phyloP scores from a whole-genome alignment of 164 flowering plant species.

The Magnolia officinalis region DNA sequence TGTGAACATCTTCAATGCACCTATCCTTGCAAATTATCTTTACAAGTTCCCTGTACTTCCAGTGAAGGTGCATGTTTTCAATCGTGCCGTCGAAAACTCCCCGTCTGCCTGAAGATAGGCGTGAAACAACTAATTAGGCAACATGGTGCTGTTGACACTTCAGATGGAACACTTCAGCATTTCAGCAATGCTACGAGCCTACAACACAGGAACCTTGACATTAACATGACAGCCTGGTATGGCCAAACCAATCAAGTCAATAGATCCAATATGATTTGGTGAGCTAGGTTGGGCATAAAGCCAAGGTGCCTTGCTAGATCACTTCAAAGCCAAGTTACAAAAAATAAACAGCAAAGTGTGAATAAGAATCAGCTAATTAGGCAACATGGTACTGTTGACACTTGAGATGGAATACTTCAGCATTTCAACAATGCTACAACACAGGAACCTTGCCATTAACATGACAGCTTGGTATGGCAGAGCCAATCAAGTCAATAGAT shows the following conservation, averaged over 20 bases:
- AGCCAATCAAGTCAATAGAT: too few relatives aligned
- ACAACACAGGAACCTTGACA: not conserved
- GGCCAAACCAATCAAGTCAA: too few relatives aligned
- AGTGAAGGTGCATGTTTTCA: slow-evolving; percentile 97
- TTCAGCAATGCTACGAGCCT: not conserved
- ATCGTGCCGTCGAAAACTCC: slow-evolving; percentile 90
- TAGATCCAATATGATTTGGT: too few relatives aligned
- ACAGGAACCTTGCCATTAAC: not conserved
- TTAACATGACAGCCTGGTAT: too few relatives aligned
- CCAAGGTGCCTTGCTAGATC: too few relatives aligned
- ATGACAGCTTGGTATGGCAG: too few relatives aligned
- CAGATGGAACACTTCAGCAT: not conserved
- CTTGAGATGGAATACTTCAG: not conserved
- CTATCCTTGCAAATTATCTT: slow-evolving; percentile 62
- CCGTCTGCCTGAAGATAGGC: slow-evolving; percentile 61
- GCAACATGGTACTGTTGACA: not conserved
- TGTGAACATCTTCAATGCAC: slow-evolving; percentile 48
- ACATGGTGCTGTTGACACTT: not conserved
- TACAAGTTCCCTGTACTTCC: slow-evolving; percentile 97
- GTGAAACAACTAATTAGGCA: not conserved
- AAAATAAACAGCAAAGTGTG: too few relatives aligned
- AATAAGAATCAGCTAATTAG: not conserved
- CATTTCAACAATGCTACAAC: not conserved
- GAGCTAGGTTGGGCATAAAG: too few relatives aligned
- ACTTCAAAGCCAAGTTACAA: too few relatives aligned